Conservation (phyloP, 352 stramenopile genomes). For the Globisporangium spinosum region DNA sequence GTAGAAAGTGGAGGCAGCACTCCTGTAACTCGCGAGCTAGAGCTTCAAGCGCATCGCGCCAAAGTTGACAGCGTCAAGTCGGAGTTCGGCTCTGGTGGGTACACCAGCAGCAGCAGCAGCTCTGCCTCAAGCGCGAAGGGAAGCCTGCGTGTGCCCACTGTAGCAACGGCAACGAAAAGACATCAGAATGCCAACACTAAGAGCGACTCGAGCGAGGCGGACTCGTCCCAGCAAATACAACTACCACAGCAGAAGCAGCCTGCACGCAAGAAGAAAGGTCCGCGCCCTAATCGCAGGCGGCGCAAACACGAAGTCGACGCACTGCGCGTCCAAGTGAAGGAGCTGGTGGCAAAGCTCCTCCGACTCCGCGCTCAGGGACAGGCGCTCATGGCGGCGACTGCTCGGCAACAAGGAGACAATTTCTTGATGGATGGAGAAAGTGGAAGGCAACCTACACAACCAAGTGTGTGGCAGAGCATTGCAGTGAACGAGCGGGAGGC, state of each 20-base stretch:
- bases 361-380: background rate
- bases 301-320: slow-evolving; percentile 1
- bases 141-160: no score
- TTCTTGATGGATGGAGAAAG: background rate
- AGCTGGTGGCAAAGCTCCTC: background rate
- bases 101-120: background rate
- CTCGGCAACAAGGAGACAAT: background rate
- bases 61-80: background rate
- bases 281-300: background rate
- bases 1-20: background rate
- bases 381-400: background rate
- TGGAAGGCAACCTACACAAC: background rate
- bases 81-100: background rate
- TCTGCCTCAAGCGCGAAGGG: background rate
- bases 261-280: background rate
- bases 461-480: slow-evolving; percentile 30
- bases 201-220: background rate
- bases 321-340: background rate
- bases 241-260: background rate
- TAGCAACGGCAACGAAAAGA: background rate
- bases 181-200: background rate
- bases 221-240: background rate
- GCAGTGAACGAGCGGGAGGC: slow-evolving; percentile 27
- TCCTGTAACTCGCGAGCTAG: no score
- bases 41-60: background rate